Base-by-base conservation (phyloP, 306 rosid genomes). In the Rosa lucieae region DNA sequence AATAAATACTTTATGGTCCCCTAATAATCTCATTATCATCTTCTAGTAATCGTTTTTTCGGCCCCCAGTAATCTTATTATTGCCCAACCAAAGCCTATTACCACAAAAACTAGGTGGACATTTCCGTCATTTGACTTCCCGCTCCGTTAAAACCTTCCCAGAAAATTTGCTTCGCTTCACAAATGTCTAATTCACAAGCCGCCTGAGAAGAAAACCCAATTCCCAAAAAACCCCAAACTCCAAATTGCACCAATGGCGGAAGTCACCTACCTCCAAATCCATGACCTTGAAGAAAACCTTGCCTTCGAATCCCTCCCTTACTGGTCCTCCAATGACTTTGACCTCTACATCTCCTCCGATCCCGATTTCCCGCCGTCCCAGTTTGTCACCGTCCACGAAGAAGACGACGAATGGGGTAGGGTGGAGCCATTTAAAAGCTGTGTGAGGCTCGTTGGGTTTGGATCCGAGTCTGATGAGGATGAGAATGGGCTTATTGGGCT, bases 241-340 rank as follows among this genome's bases (percentile, higher is more conserved):
- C 20, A 77, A 51, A 49, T 8, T 15, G 15, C 82, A 56, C 69
- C 73, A 49, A 89, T 91, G 96, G 89, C 96, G 37, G 91, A 86
- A 35, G 91, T 56, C 49, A 69, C 86, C 79, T 82, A 43, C 80
- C 79, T 80, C 51, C 59, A 49, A 42, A 78, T 81, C 53, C 91
- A 65, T 70, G 90, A 87, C 74, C 66, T 71, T 29, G 88, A 84
- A 73, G 82, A 76, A 56, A 71, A 72, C 82, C 83, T 77, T 21
- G 61, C 70, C 76, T 65, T 72, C 11, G 87, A 84, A 6, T 69
- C 86, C 65, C 40, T 79, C 18, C 83, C 86, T 3, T 79, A 73
- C 74, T 80, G 80, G 73, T 29, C 84, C 70, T 75, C 43, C 73
- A 63, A 46, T 55, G 89, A 86, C 53, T 76, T 89, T 68, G 88